Conservation (phyloP, 345 rosid genomes). For the Murraya koenigii region DNA sequence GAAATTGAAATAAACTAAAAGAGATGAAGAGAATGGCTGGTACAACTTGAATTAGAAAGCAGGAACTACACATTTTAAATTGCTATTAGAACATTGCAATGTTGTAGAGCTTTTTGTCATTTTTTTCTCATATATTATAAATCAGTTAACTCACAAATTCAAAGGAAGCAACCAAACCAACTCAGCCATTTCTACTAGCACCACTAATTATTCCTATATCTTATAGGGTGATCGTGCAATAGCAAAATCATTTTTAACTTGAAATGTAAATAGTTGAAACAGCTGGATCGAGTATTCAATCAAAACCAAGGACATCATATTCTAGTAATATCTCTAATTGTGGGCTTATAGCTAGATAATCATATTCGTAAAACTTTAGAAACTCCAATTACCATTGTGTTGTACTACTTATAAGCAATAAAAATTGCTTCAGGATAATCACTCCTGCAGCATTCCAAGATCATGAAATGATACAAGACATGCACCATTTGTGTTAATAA, state of each 20-base stretch:
- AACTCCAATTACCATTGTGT: background rate
- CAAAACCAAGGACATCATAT: background rate
- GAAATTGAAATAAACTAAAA: background rate
- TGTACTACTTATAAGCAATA: background rate
- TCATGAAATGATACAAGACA: background rate
- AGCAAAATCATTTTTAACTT: background rate
- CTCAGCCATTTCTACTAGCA: background rate
- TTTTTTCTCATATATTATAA: background rate
- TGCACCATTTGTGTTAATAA: background rate
- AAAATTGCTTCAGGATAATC: background rate
- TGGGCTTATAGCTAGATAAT: background rate
- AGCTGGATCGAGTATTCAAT: conserved; percentile 2
- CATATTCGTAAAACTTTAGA: too few species aligned
- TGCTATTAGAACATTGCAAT: background rate
- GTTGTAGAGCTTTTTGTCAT: background rate
- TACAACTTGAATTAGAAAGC: background rate
- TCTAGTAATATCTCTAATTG: background rate
- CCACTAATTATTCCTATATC: background rate
- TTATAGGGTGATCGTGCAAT: background rate
- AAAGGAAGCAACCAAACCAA: background rate
- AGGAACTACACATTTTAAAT: background rate
- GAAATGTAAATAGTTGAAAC: background rate
- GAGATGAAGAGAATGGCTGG: background rate
- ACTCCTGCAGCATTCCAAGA: background rate
- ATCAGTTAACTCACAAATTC: background rate